Evolutionary conservation across 495 filamentous ascomycete species (phyloP).

Genomic region (Aspergillus sclerotiicarbonarius): DNA sequence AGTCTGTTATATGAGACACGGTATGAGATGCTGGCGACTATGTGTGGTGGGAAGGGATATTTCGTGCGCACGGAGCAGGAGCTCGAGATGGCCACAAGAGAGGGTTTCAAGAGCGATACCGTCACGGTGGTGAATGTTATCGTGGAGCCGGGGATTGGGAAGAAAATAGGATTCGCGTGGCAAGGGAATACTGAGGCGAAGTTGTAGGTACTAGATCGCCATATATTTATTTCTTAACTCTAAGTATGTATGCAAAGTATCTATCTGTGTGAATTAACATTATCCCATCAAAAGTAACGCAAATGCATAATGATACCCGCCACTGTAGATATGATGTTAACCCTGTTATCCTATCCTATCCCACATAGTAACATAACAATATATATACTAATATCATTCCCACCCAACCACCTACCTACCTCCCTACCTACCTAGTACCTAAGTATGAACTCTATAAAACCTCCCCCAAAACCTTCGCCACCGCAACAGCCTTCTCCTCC

Average conservation of each 20-base stretch:
- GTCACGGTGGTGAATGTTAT: conserved; percentile 58
- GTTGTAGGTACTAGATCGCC: conserved; percentile 18
- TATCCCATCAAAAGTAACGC: too few species aligned
- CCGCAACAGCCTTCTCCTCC: conserved; percentile 48
- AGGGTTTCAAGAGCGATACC: conserved; percentile 47
- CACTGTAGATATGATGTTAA: background rate
- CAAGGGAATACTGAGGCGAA: conserved; percentile 22
- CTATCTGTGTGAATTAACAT: too few species aligned
- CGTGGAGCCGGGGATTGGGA: conserved; percentile 54
- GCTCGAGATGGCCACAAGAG: conserved; percentile 48
- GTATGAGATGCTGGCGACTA: conserved; percentile 59
- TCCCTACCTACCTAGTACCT: background rate
- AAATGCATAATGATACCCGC: too few species aligned
- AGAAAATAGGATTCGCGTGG: conserved; percentile 47
- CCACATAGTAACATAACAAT: too few species aligned
- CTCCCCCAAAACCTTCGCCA: conserved; percentile 40
- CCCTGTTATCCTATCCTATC: too few species aligned
- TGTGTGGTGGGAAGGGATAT: conserved; percentile 55
- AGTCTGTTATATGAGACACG: conserved; percentile 57
- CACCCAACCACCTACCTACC: background rate
- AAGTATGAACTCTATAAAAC: conserved; percentile 8
- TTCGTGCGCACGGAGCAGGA: conserved; percentile 54
- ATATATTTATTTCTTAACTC: too few species aligned
- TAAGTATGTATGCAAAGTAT: background rate
- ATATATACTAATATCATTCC: background rate